phyloP scores from a whole-genome alignment of 2,329 filamentous ascomycete species.

The Stemphylium lycopersici region DNA sequence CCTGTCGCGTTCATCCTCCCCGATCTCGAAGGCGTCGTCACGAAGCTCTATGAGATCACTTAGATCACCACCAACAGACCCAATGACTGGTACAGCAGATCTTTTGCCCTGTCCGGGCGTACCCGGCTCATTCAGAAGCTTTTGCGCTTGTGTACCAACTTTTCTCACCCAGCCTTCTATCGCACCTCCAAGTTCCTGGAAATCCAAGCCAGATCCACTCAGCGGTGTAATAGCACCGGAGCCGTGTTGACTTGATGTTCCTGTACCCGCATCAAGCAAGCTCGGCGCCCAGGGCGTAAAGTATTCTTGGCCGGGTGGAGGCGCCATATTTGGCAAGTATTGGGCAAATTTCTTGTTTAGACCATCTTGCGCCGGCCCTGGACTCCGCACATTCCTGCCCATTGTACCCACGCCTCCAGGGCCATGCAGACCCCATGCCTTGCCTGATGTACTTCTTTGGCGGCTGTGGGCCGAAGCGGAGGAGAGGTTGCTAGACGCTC shows the following conservation, averaged over 20 bases:
- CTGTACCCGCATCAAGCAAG: slow-evolving; percentile 40
- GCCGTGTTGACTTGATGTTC: slow-evolving; percentile 34
- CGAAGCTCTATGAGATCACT: slow-evolving; percentile 75
- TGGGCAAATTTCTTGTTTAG: slow-evolving; percentile 84
- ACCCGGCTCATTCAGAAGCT: slow-evolving; percentile 41
- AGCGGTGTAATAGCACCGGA: slow-evolving; percentile 40
- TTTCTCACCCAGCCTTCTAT: slow-evolving; percentile 91
- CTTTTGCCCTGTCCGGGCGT: slow-evolving; percentile 39
- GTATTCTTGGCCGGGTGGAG: slow-evolving; percentile 63
- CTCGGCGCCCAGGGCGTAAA: slow-evolving; percentile 50
- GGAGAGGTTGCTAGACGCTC: slow-evolving; percentile 47
- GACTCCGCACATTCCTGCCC: slow-evolving; percentile 69
- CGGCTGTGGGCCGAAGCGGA: slow-evolving; percentile 46
- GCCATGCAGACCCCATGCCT: slow-evolving; percentile 67
- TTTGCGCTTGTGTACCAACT: slow-evolving; percentile 68
- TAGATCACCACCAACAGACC: slow-evolving; percentile 55
- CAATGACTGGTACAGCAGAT: slow-evolving; percentile 42
- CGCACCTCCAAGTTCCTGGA: slow-evolving; percentile 85
- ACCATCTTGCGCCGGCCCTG: slow-evolving; percentile 82
- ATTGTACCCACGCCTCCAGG: slow-evolving; percentile 90
- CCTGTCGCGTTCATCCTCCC: slow-evolving; percentile 39
- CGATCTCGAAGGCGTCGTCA: slow-evolving; percentile 59
- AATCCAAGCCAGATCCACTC: slow-evolving; percentile 48
- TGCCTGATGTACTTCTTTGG: slow-evolving; percentile 47
- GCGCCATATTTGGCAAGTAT: slow-evolving; percentile 77